phyloP scores from a whole-genome alignment of 371 early-diverging fungal species.

The Zopfochytrium polystomum region DNA sequence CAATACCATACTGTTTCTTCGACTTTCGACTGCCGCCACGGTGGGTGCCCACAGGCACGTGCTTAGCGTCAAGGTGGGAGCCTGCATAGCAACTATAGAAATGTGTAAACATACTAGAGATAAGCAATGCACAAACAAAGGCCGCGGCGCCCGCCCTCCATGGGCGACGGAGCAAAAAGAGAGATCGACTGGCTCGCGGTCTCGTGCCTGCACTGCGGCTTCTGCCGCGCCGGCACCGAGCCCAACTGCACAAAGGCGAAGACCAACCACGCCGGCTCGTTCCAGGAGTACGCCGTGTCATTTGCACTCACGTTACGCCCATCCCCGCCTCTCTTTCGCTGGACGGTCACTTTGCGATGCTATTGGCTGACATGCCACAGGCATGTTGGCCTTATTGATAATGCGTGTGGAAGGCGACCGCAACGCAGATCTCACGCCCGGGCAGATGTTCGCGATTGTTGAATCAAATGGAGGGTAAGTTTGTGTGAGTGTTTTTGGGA shows the following conservation, averaged over 20 bases:
- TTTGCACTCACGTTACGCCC: constrained; percentile 36
- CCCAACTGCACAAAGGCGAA: constrained; percentile 35
- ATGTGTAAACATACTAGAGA: no score
- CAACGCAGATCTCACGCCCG: neutral
- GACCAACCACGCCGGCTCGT: constrained; percentile 17
- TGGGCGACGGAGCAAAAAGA: no score
- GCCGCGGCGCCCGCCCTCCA: no score
- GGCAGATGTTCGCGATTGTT: neutral
- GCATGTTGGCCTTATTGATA: no score
- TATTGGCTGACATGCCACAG: constrained; percentile 75
- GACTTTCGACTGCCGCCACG: no score
- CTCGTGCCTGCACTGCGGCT: constrained; percentile 24
- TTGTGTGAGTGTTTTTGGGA: no score
- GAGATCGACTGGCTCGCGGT: constrained; percentile 19
- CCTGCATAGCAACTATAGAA: no score
- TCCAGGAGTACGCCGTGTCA: constrained; percentile 47
- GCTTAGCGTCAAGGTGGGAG: no score
- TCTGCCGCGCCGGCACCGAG: constrained; percentile 12
- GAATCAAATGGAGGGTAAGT: neutral
- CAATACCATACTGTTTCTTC: no score
- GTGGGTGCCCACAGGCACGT: no score
- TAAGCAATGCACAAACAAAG: no score
- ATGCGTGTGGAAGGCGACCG: constrained; percentile 39
- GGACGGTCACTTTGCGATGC: constrained; percentile 51
- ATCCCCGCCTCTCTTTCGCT: constrained; percentile 57